Evolutionary conservation across 2,329 filamentous ascomycete species (phyloP).

Genomic region (Biscogniauxia mediterranea): DNA sequence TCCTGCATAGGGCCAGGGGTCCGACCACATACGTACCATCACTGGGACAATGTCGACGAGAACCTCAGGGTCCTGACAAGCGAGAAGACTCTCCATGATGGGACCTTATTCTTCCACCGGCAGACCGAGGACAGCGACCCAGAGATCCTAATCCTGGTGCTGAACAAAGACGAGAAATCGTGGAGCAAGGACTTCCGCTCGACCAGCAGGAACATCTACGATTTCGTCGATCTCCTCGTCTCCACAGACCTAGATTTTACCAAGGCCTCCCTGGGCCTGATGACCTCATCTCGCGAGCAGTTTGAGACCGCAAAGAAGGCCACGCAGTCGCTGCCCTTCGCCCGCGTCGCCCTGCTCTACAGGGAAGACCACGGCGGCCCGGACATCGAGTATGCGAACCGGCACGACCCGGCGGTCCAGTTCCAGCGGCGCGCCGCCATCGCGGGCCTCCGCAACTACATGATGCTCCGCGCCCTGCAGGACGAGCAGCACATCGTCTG

Average conservation of each 20-base stretch:
- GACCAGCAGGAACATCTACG: slow-evolving; percentile 28
- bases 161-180: slow-evolving; percentile 27
- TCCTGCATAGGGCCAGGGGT: slow-evolving; percentile 22
- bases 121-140: slow-evolving; percentile 22
- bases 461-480: slow-evolving; percentile 31
- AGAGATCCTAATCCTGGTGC: slow-evolving; percentile 25
- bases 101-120: slow-evolving; percentile 24
- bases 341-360: slow-evolving; percentile 24
- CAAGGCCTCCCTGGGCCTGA: slow-evolving; percentile 25
- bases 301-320: slow-evolving; percentile 25
- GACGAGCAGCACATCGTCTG: slow-evolving; percentile 36
- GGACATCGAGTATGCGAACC: slow-evolving; percentile 20
- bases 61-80: slow-evolving; percentile 16
- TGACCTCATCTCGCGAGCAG: slow-evolving; percentile 28
- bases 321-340: slow-evolving; percentile 24
- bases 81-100: slow-evolving; percentile 26
- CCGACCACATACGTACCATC: slow-evolving; percentile 22
- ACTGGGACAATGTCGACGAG: slow-evolving; percentile 22
- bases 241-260: slow-evolving; percentile 26
- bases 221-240: slow-evolving; percentile 29
- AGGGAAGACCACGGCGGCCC: slow-evolving; percentile 18
- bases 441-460: slow-evolving; percentile 33
- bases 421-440: slow-evolving; percentile 26
- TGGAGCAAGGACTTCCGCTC: slow-evolving; percentile 30
- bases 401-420: slow-evolving; percentile 26